Conservation (phyloP, 2,329 filamentous ascomycete species). For the Colletotrichum falcatum region DNA sequence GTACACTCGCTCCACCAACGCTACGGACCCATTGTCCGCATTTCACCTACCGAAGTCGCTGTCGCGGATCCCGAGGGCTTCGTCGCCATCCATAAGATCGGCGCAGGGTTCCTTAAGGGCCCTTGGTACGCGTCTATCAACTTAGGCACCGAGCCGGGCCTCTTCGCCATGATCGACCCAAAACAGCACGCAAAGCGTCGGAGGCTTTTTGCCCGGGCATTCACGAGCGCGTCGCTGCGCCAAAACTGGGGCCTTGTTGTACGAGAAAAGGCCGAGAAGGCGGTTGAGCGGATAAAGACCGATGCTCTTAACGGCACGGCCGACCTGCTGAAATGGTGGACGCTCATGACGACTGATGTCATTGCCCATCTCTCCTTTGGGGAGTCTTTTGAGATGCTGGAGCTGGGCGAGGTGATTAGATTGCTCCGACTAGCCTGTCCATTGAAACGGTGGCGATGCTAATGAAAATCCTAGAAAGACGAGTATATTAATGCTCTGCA, state of each 20-base stretch:
- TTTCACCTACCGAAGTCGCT: constrained; percentile 44
- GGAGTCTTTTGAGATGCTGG: constrained; percentile 65
- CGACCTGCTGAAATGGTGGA: constrained; percentile 66
- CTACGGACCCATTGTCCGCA: constrained; percentile 53
- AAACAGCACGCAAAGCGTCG: constrained; percentile 43
- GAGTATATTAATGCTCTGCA: constrained; percentile 21
- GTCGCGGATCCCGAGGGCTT: constrained; percentile 43
- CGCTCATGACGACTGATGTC: constrained; percentile 66
- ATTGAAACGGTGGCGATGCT: background rate
- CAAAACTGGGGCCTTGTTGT: constrained; percentile 50
- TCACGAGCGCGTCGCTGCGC: constrained; percentile 53
- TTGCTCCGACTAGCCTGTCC: too few species aligned
- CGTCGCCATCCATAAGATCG: constrained; percentile 50
- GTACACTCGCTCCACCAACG: constrained; percentile 65
- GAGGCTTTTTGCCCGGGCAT: constrained; percentile 55
- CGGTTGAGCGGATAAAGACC: constrained; percentile 57
- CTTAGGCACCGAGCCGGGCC: background rate
- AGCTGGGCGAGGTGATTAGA: constrained; percentile 58
- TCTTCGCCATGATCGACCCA: constrained; percentile 27
- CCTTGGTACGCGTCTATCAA: constrained; percentile 44
- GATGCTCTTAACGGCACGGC: constrained; percentile 54
- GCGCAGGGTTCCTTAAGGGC: constrained; percentile 45
- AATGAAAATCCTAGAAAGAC: constrained; percentile 9
- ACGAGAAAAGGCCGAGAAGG: constrained; percentile 50
- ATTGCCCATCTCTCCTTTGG: constrained; percentile 67